phyloP scores from a whole-genome alignment of 805 yeast genomes.

The Candida ipomoeae region DNA sequence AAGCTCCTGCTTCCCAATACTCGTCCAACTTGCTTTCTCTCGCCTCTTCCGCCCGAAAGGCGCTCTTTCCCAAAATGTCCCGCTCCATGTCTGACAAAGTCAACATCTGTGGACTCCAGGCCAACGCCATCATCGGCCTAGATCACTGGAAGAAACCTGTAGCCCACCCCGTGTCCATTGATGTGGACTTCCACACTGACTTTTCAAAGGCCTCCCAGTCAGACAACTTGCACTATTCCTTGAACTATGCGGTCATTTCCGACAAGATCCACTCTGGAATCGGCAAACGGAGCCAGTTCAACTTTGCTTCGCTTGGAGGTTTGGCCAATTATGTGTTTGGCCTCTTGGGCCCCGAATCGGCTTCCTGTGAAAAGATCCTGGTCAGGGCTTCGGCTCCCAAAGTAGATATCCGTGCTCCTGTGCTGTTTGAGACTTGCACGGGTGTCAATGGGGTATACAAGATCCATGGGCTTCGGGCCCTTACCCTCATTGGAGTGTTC shows the following conservation, averaged over 20 bases:
- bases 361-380: slow-evolving; percentile 44
- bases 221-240: slow-evolving; percentile 77
- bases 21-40: slow-evolving; percentile 12
- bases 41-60: slow-evolving; percentile 7
- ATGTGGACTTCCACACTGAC: slow-evolving; percentile 59
- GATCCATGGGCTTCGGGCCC: slow-evolving; percentile 51
- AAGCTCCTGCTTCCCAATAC: neutral
- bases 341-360: slow-evolving; percentile 38
- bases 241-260: slow-evolving; percentile 84
- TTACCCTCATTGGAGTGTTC: slow-evolving; percentile 89
- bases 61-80: slow-evolving; percentile 7
- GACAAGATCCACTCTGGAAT: slow-evolving; percentile 56
- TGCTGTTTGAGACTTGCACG: slow-evolving; percentile 8
- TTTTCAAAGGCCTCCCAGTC: slow-evolving; percentile 70
- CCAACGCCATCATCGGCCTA: slow-evolving; percentile 62
- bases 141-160: slow-evolving; percentile 71
- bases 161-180: slow-evolving; percentile 61
- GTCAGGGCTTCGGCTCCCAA: slow-evolving; percentile 44
- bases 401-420: slow-evolving; percentile 53
- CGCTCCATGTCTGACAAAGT: slow-evolving; percentile 31
- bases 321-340: slow-evolving; percentile 47
- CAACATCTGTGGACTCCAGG: slow-evolving; percentile 53
- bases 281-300: slow-evolving; percentile 34
- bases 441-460: slow-evolving; percentile 22
- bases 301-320: slow-evolving; percentile 40